Evolutionary conservation across 2,329 filamentous ascomycete species (phyloP).

Genomic region (Chalaropsis ovoidea): DNA sequence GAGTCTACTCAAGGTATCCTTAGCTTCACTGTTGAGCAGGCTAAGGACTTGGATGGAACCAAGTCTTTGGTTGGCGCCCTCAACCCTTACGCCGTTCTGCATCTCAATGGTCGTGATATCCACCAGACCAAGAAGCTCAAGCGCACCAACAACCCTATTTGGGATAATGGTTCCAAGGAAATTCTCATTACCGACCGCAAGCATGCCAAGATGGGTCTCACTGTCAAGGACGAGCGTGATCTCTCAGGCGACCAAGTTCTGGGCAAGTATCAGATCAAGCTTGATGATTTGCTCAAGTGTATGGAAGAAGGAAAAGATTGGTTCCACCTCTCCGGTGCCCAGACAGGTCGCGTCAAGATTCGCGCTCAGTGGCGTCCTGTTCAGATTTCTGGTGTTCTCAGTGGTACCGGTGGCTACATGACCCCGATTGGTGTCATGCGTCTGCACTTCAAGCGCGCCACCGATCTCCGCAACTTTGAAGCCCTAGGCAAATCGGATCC

Average conservation of each 20-base stretch:
- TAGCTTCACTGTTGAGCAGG: constrained; percentile 86
- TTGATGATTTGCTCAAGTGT: constrained; percentile 84
- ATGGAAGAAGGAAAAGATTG: constrained; percentile 91
- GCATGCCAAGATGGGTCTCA: constrained; percentile 77
- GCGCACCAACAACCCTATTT: constrained; percentile 94
- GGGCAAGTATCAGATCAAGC: constrained; percentile 87
- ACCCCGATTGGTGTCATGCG: constrained; percentile 93
- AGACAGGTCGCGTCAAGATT: constrained; percentile 80
- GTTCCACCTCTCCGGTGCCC: constrained; percentile 77
- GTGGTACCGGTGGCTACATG: constrained; percentile 77
- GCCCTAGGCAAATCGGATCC: constrained; percentile 95
- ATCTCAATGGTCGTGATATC: constrained; percentile 86
- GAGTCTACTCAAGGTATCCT: constrained; percentile 90
- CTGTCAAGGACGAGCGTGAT: constrained; percentile 92
- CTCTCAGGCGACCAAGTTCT: constrained; percentile 71
- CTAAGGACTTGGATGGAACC: constrained; percentile 84
- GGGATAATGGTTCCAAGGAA: constrained; percentile 86
- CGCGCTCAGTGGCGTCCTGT: constrained; percentile 93
- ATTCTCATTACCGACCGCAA: constrained; percentile 90
- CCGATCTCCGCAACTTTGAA: constrained; percentile 80
- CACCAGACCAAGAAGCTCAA: constrained; percentile 87
- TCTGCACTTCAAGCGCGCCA: constrained; percentile 77
- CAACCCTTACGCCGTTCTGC: constrained; percentile 78
- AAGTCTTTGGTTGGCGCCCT: constrained; percentile 87
- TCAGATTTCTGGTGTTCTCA: constrained; percentile 64